Evolutionary conservation across 176 grass and related monocot genomes (phyloP).

Genomic region (Ampelocalamus luodianensis): DNA sequence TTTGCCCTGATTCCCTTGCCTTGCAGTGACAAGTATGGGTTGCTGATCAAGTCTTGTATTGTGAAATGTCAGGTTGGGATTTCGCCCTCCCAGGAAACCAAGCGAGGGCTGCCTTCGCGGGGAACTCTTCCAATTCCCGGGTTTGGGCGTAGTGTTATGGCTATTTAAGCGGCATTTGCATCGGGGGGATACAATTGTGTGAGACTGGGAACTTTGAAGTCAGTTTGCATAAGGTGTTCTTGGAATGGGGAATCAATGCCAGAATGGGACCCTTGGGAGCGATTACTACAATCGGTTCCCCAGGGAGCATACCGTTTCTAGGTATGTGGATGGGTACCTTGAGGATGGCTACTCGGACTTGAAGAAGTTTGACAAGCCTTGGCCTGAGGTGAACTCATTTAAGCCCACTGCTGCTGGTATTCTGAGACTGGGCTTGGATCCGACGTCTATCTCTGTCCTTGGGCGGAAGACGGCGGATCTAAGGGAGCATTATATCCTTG

Average conservation of each 20-base stretch:
- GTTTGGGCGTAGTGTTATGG: background rate
- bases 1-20: conserved; percentile 25
- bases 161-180: conserved; percentile 39
- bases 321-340: conserved; percentile 41
- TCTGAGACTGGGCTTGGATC: conserved; percentile 54
- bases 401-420: conserved; percentile 54
- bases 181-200: conserved; percentile 12
- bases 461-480: conserved; percentile 68
- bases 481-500: conserved; percentile 71
- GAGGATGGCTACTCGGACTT: conserved; percentile 45
- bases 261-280: conserved; percentile 60
- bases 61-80: conserved; percentile 41
- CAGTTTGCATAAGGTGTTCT: conserved; percentile 27
- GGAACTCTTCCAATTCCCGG: background rate
- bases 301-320: conserved; percentile 25
- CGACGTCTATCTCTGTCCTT: conserved; percentile 57
- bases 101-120: background rate
- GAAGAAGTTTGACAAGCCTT: conserved; percentile 52
- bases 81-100: conserved; percentile 28
- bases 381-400: conserved; percentile 52
- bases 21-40: conserved; percentile 30
- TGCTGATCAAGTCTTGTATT: conserved; percentile 48
- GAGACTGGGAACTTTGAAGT: conserved; percentile 38
- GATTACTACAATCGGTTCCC: conserved; percentile 52
- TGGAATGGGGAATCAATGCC: conserved; percentile 60